Percentiles rank a stretch among this genome's conserved stretches.
Evolutionary conservation across 345 rosid species (phyloP).

Genomic region (Citrus trifoliata): DNA sequence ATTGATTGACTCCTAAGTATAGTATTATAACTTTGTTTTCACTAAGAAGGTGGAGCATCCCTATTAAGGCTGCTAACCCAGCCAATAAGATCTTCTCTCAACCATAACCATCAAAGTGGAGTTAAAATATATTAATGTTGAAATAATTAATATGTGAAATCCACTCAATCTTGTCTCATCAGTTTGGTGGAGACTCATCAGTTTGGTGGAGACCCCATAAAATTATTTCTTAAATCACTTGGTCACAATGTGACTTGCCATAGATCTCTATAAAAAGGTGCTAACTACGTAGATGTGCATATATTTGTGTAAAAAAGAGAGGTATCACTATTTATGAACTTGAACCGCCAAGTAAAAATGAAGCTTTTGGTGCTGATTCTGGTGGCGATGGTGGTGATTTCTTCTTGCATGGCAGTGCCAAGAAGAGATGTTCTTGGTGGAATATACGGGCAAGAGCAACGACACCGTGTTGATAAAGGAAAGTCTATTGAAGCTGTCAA

Average conservation of each 20-base stretch:
- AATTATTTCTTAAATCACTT: not conserved
- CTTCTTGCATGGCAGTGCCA: constrained; percentile 18
- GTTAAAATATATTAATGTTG: not conserved
- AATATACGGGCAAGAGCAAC: constrained; percentile 19
- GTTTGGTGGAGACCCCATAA: constrained; percentile 14
- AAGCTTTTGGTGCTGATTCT: constrained; percentile 23
- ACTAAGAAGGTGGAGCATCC: constrained; percentile 21
- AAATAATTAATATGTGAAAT: not conserved
- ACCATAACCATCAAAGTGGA: not conserved
- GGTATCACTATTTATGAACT: not conserved
- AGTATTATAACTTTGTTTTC: constrained; percentile 2
- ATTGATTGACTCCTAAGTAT: not conserved
- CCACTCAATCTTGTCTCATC: constrained; percentile 17
- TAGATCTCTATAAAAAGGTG: not conserved
- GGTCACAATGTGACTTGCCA: not conserved
- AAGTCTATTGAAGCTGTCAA: constrained; percentile 13
- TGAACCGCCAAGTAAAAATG: constrained; percentile 1
- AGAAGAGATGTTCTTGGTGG: constrained; percentile 23
- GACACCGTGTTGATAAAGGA: constrained; percentile 10
- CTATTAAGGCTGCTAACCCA: constrained; percentile 17
- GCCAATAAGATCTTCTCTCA: not conserved
- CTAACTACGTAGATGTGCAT: not conserved
- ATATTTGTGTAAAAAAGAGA: not conserved
- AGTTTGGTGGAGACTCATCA: constrained; percentile 13
- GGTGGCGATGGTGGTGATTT: constrained; percentile 26